A percentile compares a stretch with the other conserved stretches of the same genome.
phyloP scores from a whole-genome alignment of 345 rosid genomes.

The Lepidium aucheri region DNA sequence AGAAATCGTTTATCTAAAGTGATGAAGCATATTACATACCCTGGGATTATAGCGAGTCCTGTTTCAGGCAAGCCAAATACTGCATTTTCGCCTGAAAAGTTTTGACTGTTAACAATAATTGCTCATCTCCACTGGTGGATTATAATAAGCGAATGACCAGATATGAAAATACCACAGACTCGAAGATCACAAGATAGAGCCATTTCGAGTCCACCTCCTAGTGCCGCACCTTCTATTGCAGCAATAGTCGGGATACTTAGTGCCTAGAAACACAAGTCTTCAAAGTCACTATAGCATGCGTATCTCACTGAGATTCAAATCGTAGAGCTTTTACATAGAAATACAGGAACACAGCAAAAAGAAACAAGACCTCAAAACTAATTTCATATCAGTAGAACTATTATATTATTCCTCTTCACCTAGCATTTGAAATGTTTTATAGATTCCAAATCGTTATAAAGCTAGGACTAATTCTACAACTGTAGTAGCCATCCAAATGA shows the following conservation, averaged over 20 bases:
- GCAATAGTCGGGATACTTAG: conserved; percentile 74
- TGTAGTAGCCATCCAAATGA: background rate
- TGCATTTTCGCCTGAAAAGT: conserved; percentile 64
- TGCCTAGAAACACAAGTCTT: conserved; percentile 36
- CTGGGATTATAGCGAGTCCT: conserved; percentile 94
- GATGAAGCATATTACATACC: conserved; percentile 33
- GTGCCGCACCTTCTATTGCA: conserved; percentile 80
- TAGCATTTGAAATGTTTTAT: background rate
- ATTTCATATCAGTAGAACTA: background rate
- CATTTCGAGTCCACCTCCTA: conserved; percentile 99
- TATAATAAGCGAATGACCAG: background rate
- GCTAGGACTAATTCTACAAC: background rate
- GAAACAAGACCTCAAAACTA: background rate
- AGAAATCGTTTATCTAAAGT: background rate
- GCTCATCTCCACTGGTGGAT: background rate
- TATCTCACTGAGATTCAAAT: background rate
- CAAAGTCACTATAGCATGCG: background rate
- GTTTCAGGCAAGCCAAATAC: conserved; percentile 88
- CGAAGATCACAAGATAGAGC: conserved; percentile 92
- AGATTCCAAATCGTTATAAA: background rate
- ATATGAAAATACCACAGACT: conserved; percentile 53
- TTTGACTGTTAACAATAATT: background rate
- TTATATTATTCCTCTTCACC: background rate
- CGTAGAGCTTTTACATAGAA: background rate
- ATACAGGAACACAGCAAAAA: background rate